Base-by-base conservation (phyloP, 805 yeast genomes). In the Priceomyces castillae region DNA sequence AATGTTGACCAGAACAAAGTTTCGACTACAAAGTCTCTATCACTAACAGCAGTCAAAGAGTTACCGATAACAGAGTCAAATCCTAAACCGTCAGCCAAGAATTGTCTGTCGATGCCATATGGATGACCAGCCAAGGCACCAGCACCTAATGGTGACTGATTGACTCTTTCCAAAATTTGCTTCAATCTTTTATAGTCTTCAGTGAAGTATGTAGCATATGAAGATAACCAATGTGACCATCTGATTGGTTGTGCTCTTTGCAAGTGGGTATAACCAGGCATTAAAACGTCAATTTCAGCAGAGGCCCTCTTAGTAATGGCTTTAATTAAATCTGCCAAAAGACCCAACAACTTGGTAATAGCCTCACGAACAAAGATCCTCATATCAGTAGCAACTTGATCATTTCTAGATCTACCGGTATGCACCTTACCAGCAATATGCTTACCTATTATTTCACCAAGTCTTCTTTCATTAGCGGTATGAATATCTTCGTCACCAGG, bases 51-150 rank as follows among this genome's bases (percentile, higher is more conserved):
- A n/a, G 92, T 80, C 55, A 94, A 72, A 1, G 98, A 92, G 69
- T 94, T 94, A 43, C 98, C 98, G 71, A 94, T 90, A 37, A 88
- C 90, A 3, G 90, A 83, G 43, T 74, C 67, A 56, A 94, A 94
- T 0, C 92, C 95, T 34, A 94, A 75, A 15, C 81, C 86, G 39
- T 76, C 59, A 18, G 97, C 96, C 52, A 94, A 67, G 57, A 69
- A 90, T 62, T 92, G 96, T 62, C 99, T 79, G 67, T 94, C 98
- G 52, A 94, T 88, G n/a, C 98, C 98, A 60, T 90, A 94, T 31
- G 99, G 99, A 64, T 94, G 99, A 44, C 99, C 99, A 15, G 99
- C 99, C 48, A 94, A 77, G 6, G 99, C 99, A 57, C 99, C 99
- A 4, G 92, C 82, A 43, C 99, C 99, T 48, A 94, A 76, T 35